phyloP scores from a whole-genome alignment of 106 monocot species.

The Dioscorea alata region DNA sequence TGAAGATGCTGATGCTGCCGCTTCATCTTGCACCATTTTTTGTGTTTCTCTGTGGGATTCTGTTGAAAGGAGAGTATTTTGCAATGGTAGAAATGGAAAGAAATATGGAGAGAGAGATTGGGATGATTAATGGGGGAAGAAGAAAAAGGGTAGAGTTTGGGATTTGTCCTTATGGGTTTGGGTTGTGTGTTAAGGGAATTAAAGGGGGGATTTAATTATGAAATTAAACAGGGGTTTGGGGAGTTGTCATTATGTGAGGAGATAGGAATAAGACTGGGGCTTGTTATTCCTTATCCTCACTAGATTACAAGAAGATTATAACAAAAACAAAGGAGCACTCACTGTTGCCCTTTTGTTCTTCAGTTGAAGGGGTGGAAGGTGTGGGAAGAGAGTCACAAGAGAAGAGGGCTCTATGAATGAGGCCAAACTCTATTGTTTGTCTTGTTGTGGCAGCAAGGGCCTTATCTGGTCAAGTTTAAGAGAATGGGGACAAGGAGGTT shows the following conservation, averaged over 20 bases:
- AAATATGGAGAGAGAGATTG: not conserved
- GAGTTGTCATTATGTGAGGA: not conserved
- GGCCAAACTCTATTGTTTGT: too few relatives aligned
- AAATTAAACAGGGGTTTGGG: not conserved
- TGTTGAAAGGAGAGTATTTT: too few relatives aligned
- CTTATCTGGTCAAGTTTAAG: too few relatives aligned
- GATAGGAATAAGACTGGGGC: slow-evolving; percentile 2
- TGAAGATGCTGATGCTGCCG: slow-evolving; percentile 4
- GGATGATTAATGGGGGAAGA: not conserved
- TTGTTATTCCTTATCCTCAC: slow-evolving; percentile 9
- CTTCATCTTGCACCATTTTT: not conserved
- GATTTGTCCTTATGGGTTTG: not conserved
- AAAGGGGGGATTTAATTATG: too few relatives aligned
- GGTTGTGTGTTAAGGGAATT: not conserved
- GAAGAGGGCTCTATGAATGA: too few relatives aligned
- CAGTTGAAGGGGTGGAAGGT: not conserved
- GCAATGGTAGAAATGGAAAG: too few relatives aligned
- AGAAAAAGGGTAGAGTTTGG: not conserved
- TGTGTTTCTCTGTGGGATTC: not conserved
- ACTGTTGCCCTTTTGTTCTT: not conserved
- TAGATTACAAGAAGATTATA: slow-evolving; percentile 1
- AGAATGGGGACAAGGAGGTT: too few relatives aligned
- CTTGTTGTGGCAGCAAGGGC: too few relatives aligned
- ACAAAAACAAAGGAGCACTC: slow-evolving; percentile 6
- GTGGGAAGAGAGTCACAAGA: not conserved